A percentile compares a stretch with the other conserved stretches of the same genome.
These are phyloP conservation scores for Pouteria campechiana DNA, from an alignment of 179 eudicot genomes.

Conservation along the genomic window DNA sequence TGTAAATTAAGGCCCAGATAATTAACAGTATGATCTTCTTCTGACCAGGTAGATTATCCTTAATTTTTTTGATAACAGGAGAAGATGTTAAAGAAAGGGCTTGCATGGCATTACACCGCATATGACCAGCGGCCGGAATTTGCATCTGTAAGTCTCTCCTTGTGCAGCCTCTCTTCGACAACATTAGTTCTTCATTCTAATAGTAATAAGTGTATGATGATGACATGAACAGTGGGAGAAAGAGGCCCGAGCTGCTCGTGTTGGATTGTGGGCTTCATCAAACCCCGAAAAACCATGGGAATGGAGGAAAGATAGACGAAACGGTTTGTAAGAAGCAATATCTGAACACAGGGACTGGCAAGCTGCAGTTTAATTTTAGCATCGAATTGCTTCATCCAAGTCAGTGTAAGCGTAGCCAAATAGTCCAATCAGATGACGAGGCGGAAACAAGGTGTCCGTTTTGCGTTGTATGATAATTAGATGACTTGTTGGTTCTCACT, in stretches of 20 bases:
- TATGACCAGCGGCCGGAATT: conserved; percentile 68
- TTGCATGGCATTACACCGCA: conserved; percentile 91
- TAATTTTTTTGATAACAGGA: conserved; percentile 60
- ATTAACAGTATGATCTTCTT: neutral
- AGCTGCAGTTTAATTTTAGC: too few relatives aligned
- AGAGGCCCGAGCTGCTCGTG: conserved; percentile 60
- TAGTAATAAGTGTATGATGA: neutral
- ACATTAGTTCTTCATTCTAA: too few relatives aligned
- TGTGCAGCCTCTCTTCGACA: neutral
- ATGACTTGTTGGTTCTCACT: too few relatives aligned
- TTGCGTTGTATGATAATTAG: too few relatives aligned
- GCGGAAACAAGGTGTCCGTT: too few relatives aligned
- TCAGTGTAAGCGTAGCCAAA: too few relatives aligned
- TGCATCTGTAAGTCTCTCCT: conserved; percentile 35
- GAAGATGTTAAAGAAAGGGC: conserved; percentile 82
- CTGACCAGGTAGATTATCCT: neutral
- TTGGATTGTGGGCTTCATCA: conserved; percentile 73
- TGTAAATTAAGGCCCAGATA: too few relatives aligned
- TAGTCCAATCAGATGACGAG: too few relatives aligned
- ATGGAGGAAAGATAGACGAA: conserved; percentile 63
- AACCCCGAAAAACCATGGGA: conserved; percentile 95
- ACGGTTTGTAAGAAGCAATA: too few relatives aligned
- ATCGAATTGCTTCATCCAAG: too few relatives aligned
- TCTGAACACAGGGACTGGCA: too few relatives aligned
- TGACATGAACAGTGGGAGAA: conserved; percentile 61